A percentile compares a stretch with the other conserved stretches of the same genome.
phyloP scores from a whole-genome alignment of 2,329 filamentous ascomycete genomes.

The Cordyceps pruinosa region DNA sequence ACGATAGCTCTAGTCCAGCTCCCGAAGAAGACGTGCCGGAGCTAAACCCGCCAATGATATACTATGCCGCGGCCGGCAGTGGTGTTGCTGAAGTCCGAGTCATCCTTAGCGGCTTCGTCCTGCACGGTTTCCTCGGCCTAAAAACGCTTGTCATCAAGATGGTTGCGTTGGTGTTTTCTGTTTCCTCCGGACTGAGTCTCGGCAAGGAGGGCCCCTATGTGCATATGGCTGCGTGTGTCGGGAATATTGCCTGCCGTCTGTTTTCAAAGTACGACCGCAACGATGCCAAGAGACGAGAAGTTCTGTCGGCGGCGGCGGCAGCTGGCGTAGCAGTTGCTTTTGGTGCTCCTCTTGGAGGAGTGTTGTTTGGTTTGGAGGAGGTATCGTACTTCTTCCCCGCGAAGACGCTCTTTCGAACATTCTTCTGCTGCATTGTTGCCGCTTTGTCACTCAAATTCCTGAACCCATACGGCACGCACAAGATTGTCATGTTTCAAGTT shows the following conservation, averaged over 20 bases:
- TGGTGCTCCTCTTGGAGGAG: slow-evolving; percentile 87
- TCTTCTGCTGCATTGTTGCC: slow-evolving; percentile 95
- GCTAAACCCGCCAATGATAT: slow-evolving; percentile 66
- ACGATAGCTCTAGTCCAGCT: slow-evolving; percentile 38
- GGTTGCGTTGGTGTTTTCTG: slow-evolving; percentile 73
- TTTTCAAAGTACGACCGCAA: slow-evolving; percentile 92
- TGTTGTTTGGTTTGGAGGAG: slow-evolving; percentile 94
- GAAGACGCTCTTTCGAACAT: slow-evolving; percentile 93
- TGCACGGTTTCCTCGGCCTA: slow-evolving; percentile 89
- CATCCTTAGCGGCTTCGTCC: slow-evolving; percentile 93
- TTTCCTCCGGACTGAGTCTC: slow-evolving; percentile 85
- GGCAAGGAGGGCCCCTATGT: slow-evolving; percentile 95
- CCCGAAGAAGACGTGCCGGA: slow-evolving; percentile 31
- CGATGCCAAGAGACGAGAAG: slow-evolving; percentile 87
- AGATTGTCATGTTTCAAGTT: slow-evolving; percentile 95
- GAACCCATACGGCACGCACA: slow-evolving; percentile 91
- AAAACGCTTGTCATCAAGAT: slow-evolving; percentile 85
- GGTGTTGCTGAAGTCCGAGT: slow-evolving; percentile 96
- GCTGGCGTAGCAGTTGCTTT: slow-evolving; percentile 92
- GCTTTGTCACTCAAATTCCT: slow-evolving; percentile 89
- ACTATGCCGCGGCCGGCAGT: slow-evolving; percentile 92
- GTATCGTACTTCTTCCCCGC: slow-evolving; percentile 96
- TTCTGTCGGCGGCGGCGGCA: slow-evolving; percentile 90
- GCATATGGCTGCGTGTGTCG: slow-evolving; percentile 92
- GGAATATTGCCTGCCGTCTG: slow-evolving; percentile 90